Percentiles rank a stretch among this genome's conserved stretches.
Conservation (phyloP, 768 basidiomycete genomes). For the Pleurotus giganteus region DNA sequence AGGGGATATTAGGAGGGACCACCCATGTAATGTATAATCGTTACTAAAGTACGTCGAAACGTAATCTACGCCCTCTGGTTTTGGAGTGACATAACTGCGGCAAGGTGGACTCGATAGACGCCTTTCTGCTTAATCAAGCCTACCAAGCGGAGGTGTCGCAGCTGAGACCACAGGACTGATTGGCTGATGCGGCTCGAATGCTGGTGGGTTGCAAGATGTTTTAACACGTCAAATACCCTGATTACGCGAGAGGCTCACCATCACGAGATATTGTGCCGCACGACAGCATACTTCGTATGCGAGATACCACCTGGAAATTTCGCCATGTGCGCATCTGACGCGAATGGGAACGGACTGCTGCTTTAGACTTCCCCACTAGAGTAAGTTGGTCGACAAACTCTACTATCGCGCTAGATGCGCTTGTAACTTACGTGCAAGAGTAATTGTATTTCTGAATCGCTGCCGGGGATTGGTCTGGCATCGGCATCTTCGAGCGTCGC, state of each 20-base stretch:
- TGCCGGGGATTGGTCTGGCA: background rate
- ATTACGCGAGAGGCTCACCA: background rate
- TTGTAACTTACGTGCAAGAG: background rate
- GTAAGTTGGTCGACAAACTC: background rate
- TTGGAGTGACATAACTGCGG: background rate
- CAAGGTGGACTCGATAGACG: background rate
- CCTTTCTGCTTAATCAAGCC: background rate
- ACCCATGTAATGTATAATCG: no score
- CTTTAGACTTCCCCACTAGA: background rate
- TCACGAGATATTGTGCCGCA: background rate
- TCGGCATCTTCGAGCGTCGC: background rate
- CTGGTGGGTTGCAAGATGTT: no score
- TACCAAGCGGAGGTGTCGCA: background rate
- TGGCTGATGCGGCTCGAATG: background rate
- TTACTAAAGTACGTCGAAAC: background rate
- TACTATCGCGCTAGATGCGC: background rate
- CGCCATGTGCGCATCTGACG: background rate
- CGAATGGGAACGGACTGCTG: background rate
- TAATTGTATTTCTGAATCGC: background rate
- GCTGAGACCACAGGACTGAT: background rate
- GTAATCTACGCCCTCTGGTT: no score
- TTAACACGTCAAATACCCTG: no score
- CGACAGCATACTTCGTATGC: background rate
- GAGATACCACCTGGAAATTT: slow-evolving; percentile 1
- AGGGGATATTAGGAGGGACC: no score